Evolutionary conservation across 441 rosid genomes (phyloP), one percentile per base, ranked within the genome.

Genomic region (Flueggea neowawraea): DNA sequence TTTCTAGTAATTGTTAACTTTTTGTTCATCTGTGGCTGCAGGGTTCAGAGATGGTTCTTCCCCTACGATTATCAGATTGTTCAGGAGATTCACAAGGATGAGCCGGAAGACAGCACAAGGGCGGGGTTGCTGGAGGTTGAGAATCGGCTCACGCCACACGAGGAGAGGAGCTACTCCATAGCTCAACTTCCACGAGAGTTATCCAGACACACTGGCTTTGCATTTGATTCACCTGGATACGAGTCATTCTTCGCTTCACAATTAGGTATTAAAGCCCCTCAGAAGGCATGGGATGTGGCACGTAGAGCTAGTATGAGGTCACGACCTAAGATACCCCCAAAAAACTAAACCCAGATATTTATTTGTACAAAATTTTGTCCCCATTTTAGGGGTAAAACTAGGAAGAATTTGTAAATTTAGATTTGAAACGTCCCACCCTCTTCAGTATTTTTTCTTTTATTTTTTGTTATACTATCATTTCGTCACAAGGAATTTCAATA

Each of bases 221-320:
- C 99, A 8, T 95, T 95, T 4, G 98, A 92, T 69, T 95, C 99
- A 2, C 99, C 98, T 1, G 98, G 95, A 13, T 95, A 87, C 2
- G 99, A 95, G 74, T 95, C 97, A 47, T 95, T 95, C 80, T 95
- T 95, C 12, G 98, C 99, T 8, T 71, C 97, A 15, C 96, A 95
- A 73, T 71, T 84, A n/a, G 98, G 99, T 57, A 58, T 90, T 6
- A 74, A 76, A 68, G 97, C 91, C 15, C 98, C 98, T 0, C 97
- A 90, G 32, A 95, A 87, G 82, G 89, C 98, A 31, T 95, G 97
- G 98, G 99, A 95, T 81, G 99, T 95, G 60, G 95, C 94, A 17
- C 76, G 93, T 67, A 83, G 99, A 85, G 99, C 98, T 52, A 86
- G 97, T 73, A 77, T 84, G 86, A 76, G 66, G 74, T 47, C 50